Evolutionary conservation across 75 land plant genomes (phyloP).

Genomic region (Adiantum capillusveneris): DNA sequence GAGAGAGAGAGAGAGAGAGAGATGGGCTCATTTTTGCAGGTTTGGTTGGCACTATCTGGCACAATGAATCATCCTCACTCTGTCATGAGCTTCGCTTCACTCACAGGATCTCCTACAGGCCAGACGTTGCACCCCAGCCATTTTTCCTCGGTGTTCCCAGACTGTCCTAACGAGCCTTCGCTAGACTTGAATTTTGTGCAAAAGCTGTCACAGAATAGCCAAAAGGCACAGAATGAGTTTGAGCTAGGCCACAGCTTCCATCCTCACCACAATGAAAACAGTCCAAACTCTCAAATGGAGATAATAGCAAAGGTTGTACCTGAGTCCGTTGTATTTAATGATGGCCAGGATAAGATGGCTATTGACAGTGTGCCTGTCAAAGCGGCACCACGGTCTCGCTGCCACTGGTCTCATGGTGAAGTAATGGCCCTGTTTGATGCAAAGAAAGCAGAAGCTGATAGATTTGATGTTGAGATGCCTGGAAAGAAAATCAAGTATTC

Average conservation of each 20-base stretch:
- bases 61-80: not conserved
- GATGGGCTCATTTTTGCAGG: too few relatives aligned
- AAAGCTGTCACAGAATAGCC: not conserved
- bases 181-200: not conserved
- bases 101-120: not conserved
- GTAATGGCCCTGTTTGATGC: slow-evolving; percentile 5
- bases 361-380: not conserved
- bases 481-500: not conserved
- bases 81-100: not conserved
- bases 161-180: not conserved
- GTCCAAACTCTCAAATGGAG: not conserved
- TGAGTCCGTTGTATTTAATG: not conserved
- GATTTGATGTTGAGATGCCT: not conserved
- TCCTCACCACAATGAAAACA: not conserved
- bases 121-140: not conserved
- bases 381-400: not conserved
- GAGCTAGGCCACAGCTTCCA: not conserved
- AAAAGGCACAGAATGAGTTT: not conserved
- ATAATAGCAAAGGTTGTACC: not conserved
- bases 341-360: not conserved
- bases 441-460: slow-evolving; percentile 4
- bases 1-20: too few relatives aligned
- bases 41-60: too few relatives aligned
- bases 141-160: not conserved
- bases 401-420: slow-evolving; percentile 5